Conservation (phyloP, 305 asterid species). For the Fraxinus floribunda region DNA sequence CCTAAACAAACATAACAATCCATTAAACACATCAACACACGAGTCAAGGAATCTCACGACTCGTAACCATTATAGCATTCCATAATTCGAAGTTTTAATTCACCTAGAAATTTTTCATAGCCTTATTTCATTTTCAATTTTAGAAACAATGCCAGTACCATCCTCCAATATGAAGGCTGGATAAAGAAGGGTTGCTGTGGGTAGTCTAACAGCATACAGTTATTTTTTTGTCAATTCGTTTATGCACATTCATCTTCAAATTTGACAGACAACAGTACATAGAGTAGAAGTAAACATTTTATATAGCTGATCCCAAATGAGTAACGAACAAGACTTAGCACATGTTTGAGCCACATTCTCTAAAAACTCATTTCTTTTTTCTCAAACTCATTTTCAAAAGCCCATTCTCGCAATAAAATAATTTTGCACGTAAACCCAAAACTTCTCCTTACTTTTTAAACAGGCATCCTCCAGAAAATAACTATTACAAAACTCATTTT, state of each 20-base stretch:
- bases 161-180: not conserved
- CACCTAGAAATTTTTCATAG: not conserved
- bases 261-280: not conserved
- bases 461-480: not conserved
- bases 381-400: not conserved
- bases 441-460: not conserved
- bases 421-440: not conserved
- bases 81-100: not conserved
- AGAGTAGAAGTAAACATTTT: not conserved
- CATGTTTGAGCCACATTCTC: not conserved
- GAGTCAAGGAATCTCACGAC: not conserved
- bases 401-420: not conserved
- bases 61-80: not conserved
- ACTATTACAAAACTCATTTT: not conserved
- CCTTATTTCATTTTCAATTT: not conserved
- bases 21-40: not conserved
- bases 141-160: not conserved
- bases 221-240: not conserved
- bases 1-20: not conserved
- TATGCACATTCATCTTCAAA: not conserved
- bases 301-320: not conserved
- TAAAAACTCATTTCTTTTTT: not conserved
- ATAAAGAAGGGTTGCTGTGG: not conserved
- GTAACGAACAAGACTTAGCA: not conserved
- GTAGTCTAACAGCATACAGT: not conserved